Percentiles rank a stretch among this genome's conserved stretches.
Conservation (phyloP, 495 filamentous ascomycete species). For the Xylaria nigripes region DNA sequence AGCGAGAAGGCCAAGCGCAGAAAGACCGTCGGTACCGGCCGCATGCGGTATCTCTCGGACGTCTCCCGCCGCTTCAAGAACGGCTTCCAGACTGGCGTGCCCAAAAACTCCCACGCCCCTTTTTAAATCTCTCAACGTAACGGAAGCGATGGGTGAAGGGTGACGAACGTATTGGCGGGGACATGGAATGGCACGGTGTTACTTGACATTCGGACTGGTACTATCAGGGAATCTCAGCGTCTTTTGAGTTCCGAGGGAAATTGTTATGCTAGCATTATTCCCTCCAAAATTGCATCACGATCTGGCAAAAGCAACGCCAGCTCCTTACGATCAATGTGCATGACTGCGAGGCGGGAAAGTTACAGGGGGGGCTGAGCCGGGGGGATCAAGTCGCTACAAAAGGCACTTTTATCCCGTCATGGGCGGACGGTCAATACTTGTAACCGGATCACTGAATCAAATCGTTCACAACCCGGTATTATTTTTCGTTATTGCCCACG, state of each 20-base stretch:
- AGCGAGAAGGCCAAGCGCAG: constrained; percentile 98
- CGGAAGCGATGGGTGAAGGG: constrained; percentile 15
- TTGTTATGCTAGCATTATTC: constrained; percentile 23
- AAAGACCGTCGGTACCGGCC: constrained; percentile 96
- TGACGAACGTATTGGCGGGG: constrained; percentile 17
- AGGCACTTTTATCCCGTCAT: background rate
- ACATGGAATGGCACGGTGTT: constrained; percentile 30
- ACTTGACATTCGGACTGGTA: constrained; percentile 29
- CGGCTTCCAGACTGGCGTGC: constrained; percentile 84
- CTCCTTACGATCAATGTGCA: constrained; percentile 8
- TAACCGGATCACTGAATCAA: background rate
- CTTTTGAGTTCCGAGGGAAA: constrained; percentile 17
- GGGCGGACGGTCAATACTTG: background rate
- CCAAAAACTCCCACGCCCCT: constrained; percentile 74
- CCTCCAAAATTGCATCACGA: constrained; percentile 26
- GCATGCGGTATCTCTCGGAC: constrained; percentile 84
- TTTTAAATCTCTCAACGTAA: constrained; percentile 19
- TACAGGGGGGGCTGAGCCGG: background rate
- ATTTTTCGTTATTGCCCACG: constrained; percentile 43
- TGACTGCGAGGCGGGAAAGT: constrained; percentile 1
- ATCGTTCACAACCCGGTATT: background rate
- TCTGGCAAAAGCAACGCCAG: constrained; percentile 18
- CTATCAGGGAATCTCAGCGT: constrained; percentile 20
- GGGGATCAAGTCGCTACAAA: background rate
- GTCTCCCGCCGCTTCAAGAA: constrained; percentile 89